Evolutionary conservation across 345 rosid species (phyloP), one percentile per base, ranked within the genome.

Genomic region (Gossypium arboreum): DNA sequence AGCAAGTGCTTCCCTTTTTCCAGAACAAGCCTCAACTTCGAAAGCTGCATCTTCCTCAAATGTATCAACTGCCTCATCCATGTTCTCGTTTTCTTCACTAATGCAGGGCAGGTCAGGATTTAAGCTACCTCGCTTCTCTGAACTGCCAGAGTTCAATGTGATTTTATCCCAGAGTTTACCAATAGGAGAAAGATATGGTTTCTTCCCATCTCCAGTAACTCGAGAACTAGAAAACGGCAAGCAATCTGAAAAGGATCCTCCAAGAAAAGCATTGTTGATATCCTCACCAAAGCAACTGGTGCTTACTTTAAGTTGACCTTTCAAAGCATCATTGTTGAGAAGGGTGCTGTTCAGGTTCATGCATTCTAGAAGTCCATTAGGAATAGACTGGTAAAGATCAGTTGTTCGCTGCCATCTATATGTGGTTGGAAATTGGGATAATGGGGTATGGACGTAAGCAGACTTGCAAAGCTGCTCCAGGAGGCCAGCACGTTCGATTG

Each of bases 91-190:
- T 81, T 93, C 97, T 84, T 95, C 98, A 60, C 69, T 86, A 71
- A 95, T 91, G 82, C 92, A 86, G 54, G 98, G 94, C 73, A 95
- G 97, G 75, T 93, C 97, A 68, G 90, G 89, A 76, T 83, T 85
- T 79, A 85, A 81, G 86, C 90, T 90, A 55, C 85, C 83, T 75
- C 83, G 88, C 71, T 84, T 86, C 85, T 85, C 93, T 81, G 92
- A 91, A 84, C 93, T 85, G 58, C 87, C 80, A 77, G 97, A 85
- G 67, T 78, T 83, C 39, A 79, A 85, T 75, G 82, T 63, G 68
- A 80, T 86, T 82, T 83, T 87, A 80, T 92, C 89, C 98, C 97
- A 93, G 75, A 83, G 73, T 85, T 90, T 88, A 79, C 86, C 89
- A 48, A 78, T 86, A 9, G 97, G 97, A 77, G 99, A 88, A 4